Evolutionary conservation across 2,329 filamentous ascomycete species (phyloP), one percentile per base, ranked within the genome.

Genomic region (Clonostachys rhizophaga): DNA sequence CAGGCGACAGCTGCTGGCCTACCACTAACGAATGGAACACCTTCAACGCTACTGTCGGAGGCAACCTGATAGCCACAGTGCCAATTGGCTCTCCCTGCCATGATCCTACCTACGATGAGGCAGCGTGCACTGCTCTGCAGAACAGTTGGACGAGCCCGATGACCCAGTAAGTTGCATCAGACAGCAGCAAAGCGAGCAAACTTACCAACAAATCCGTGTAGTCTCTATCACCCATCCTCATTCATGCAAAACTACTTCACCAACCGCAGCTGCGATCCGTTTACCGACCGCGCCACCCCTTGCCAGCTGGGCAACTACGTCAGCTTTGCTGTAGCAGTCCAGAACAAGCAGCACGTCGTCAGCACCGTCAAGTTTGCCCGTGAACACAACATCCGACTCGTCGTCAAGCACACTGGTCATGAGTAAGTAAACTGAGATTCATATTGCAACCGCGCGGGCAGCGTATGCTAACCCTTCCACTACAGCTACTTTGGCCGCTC

Each of bases 1-100:
- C 80, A 1, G 72, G 70, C 14, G 75, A 83, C 47, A n/a, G 51
- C 1, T 72, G 68, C 55, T 86, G 81, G 79, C 81, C 81, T 0
- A 60, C 62, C 0, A 18, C 52, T 1, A 42, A 54, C 2, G 58
- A 61, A 6, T 85, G 81, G 80, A 53, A 62, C 7, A 47, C 55
- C 0, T 70, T 85, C 45, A 82, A 84, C 54, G 46, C 57, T 13
- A 72, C 78, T 1, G 63, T 83, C 3, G 62, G 65, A 18, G 78
- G 76, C 1, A 65, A 63, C 5, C 62, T 84, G 30, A 64, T 84
- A 40, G 66, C 70, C 11, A 80, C 75, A 0, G 60, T 73, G 3
- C 80, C 81, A 0, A 55, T 82, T 4, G 80, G 69, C 1, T 58
- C 70, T 3, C 63, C 72, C 1, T 84, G 80, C 55, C 79, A 84